These are phyloP conservation scores for Pseudogymnoascus sp. DNA, from an alignment of 2,329 filamentous ascomycete species.

Conservation along the genomic window DNA sequence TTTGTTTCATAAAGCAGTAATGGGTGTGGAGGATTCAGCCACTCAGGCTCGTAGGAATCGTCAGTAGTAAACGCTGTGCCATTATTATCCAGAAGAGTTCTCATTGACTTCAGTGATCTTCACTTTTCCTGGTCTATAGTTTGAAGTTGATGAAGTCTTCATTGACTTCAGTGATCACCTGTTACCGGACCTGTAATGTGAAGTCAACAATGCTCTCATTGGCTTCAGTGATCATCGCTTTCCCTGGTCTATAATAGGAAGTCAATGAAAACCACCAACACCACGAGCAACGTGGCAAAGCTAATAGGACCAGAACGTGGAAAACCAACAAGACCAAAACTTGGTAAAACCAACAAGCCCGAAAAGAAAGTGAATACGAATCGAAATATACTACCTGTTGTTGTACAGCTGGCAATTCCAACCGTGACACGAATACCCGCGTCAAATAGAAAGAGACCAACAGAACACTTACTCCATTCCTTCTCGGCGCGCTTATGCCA, in stretches of 20 bases:
- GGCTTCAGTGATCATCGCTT: neutral
- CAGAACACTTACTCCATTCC: neutral
- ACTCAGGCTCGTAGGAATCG: neutral
- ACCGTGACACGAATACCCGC: neutral
- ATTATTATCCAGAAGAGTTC: neutral
- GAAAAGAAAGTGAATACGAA: neutral
- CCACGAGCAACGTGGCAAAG: neutral
- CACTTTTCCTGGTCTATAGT: neutral
- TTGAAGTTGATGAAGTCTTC: neutral
- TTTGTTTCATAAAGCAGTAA: slow-evolving; percentile 2
- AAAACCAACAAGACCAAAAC: neutral
- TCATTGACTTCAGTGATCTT: neutral
- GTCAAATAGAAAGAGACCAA: neutral
- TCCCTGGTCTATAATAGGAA: neutral
- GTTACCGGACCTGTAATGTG: neutral
- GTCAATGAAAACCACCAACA: neutral
- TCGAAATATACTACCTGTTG: neutral
- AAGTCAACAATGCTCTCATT: neutral
- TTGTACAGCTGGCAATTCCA: neutral
- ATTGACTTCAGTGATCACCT: neutral
- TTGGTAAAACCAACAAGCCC: neutral
- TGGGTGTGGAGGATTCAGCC: neutral
- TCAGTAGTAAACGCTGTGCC: neutral
- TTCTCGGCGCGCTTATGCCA: neutral
- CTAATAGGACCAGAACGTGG: neutral